Evolutionary conservation across 805 yeast species (phyloP).

Genomic region (Lipomyces orientalis): DNA sequence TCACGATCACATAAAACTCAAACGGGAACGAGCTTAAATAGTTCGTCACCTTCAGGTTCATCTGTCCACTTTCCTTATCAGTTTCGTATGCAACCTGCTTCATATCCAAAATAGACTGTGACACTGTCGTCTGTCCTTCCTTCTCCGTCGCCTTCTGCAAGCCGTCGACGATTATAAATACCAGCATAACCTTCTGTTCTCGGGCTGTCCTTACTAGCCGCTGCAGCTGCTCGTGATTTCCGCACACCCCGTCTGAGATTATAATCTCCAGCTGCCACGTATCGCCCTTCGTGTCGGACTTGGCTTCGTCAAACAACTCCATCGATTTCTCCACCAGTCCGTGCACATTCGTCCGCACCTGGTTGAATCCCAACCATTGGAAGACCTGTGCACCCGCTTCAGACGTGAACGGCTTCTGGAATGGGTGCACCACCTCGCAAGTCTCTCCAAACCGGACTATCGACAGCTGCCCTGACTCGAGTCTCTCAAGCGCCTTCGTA

Average conservation of each 20-base stretch:
- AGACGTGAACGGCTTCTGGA: constrained; percentile 80
- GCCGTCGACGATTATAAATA: constrained; percentile 92
- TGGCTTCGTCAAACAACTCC: constrained; percentile 68
- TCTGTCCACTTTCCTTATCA: constrained; percentile 61
- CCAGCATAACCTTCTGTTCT: constrained; percentile 91
- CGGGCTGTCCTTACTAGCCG: constrained; percentile 88
- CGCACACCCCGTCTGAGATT: constrained; percentile 96
- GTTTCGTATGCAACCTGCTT: constrained; percentile 79
- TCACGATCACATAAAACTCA: constrained; percentile 93
- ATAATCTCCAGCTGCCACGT: constrained; percentile 94
- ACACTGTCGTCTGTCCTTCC: constrained; percentile 37
- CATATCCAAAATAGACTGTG: constrained; percentile 91
- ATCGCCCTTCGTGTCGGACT: constrained; percentile 55
- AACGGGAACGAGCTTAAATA: constrained; percentile 95
- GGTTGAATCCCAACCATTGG: constrained; percentile 89
- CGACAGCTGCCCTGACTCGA: constrained; percentile 92
- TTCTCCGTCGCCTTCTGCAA: constrained; percentile 52
- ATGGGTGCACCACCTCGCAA: constrained; percentile 84
- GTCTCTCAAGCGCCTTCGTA: constrained; percentile 87
- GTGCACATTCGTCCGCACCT: constrained; percentile 82
- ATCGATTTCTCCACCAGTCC: constrained; percentile 75
- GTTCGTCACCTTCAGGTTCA: constrained; percentile 75
- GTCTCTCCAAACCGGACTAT: constrained; percentile 89
- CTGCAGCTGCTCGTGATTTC: constrained; percentile 83
- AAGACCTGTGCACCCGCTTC: constrained; percentile 84